Evolutionary conservation across 1,284 basidiomycete species (phyloP), one percentile per base, ranked within the genome.

Genomic region (Cryptococcus floricola): DNA sequence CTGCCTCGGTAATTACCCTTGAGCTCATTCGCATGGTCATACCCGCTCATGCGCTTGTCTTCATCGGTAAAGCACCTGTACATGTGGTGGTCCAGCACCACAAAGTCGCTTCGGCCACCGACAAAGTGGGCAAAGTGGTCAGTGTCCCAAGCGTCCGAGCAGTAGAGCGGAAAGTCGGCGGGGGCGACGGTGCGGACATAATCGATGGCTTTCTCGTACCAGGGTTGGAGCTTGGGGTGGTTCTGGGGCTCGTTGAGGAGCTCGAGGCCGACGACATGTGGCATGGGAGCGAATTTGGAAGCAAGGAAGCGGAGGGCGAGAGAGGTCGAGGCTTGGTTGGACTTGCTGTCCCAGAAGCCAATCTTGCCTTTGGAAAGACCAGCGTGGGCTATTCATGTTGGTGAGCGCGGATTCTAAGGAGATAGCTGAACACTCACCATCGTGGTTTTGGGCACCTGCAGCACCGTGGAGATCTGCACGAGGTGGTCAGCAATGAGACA

Each of bases 221-320:
- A 91, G 19, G 72, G 71, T 62, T 83, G 80, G 13, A 91, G 78
- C 1, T 75, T 74, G 23, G 76, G 56, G 6, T 81, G 70, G 39
- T 81, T 80, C 37, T 84, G 83, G 2, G 91, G 91, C 71, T 94
- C 91, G 72, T 94, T 94, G 45, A 93, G 78, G 4, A 94, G 80
- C 70, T 93, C 87, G 50, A 94, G 79, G 6, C 90, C 91, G 43
- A 91, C 81, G 27, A 93, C 76, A 68, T 91, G 89, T 2, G 81
- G 79, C 37, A 82, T 80, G 1, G 76, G 68, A 13, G 78, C 76
- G 39, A 78, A 65, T 46, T 75, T 71, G 1, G 68, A 67, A 9
- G 74, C 77, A 34, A 89, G 76, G 48, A 83, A 79, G 10, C 70
- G 65, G 5, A 78, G 69, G 2, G 79, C 79, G 16, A 78, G 77